Base-by-base conservation (phyloP, 495 filamentous ascomycete genomes). In the Aspergillus saccharolyticus region DNA sequence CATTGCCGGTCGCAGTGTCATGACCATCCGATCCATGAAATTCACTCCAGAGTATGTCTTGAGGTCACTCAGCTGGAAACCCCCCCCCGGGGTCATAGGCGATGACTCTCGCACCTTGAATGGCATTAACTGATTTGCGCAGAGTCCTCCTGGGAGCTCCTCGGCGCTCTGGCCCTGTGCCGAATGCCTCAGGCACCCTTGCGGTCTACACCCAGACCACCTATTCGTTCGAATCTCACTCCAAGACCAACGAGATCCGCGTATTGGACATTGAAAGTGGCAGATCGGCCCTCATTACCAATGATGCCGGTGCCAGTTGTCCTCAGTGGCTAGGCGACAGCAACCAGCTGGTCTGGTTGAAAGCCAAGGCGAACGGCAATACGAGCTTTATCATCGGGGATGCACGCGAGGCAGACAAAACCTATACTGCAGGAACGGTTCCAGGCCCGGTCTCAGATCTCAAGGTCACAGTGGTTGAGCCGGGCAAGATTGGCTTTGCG, bases 201-300 rank as follows among this genome's bases (percentile, higher is more conserved):
- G 84, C 86, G 18, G 74, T 93, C 12, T 94, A 88, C 63, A 86
- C 85, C 44, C 83, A 79, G 33, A 89, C 88, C 0, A 84, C 85
- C 8, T 97, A 96, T 66, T 91, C 85, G 19, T 97, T 97, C 71
- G 79, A 89, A 47, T 76, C 83, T 0, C 92, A 96, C 69, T 80
- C 80, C 47, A 90, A 88, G 71, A 86, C 76, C 14, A 79, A 79
- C 33, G 87, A 92, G 64, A 88, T 96, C 61, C 83, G 85, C 21
- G 71, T 94, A 0, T 72, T 97, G 2, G 85, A 95, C 51, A 81
- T 92, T 50, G 69, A 75, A 22, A 85, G 80, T 16, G 88, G 89
- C 46, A 80, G 85, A 48, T 88, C 87, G 0, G 78, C 75, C 0
- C 67, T 88, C 5, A 70, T 96, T 22, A 86, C 83, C 50, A 83